Evolutionary conservation across 2,329 filamentous ascomycete genomes (phyloP), one percentile per base, ranked within the genome.

Genomic region (Paraconiothyrium brasiliense): DNA sequence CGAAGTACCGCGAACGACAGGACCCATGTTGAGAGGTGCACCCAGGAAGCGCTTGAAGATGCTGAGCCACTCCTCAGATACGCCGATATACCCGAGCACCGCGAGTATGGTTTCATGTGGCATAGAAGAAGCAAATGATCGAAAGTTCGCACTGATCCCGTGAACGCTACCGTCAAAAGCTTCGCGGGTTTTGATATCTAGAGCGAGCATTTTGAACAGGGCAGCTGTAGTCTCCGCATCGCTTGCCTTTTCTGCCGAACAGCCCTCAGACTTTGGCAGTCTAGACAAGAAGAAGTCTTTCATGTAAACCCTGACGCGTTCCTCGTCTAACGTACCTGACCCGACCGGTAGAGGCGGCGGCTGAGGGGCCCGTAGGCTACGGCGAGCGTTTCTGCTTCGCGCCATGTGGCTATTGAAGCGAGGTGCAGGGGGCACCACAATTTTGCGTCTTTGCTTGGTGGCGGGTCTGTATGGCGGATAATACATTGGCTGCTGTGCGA

Each of bases 81-180:
- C 80, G 0, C 87, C 87, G 48, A 91, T 83, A 67, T 86, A 89
- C 32, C 82, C 77, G 62, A 91, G 73, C 0, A 89, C 80, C 0
- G 81, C 74, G n/a, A 86, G 75, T 20, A 90, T 83, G 0, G 87
- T 88, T 32, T 83, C 74, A 67, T 92, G 89, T 2, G 87, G 82
- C 14, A 90, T 76, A 4, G 83, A 84, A 0, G 86, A 84, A 0
- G 85, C 84, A 60, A 89, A 87, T 79, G 84, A 86, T 48, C 83
- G 79, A 65, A 77, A 73, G 11, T 67, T 61, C 1, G 63, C 54
- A 2, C 62, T 56, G 10, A 68, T 37, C 24, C 55, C 58, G 35
- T 62, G 44, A 8, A 57, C 62, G 2, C 57, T 51, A 4, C 65
- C 68, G 39, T 73, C 65, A 10, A 76, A 59, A 2, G 65, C 63